Conservation (phyloP, 331 rosid species). For the Acacia pycnantha region DNA sequence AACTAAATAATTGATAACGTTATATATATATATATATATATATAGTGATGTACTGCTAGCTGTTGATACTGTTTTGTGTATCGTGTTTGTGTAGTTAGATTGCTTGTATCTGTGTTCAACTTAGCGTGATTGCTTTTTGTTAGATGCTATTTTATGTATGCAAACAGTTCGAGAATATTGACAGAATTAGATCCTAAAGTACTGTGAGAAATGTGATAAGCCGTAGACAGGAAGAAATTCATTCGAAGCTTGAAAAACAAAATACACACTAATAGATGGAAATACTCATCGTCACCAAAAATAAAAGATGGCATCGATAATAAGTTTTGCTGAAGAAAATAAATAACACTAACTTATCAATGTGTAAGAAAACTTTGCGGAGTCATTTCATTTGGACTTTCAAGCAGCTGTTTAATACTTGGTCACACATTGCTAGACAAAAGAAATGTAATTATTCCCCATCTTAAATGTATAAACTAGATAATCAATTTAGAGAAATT, state of each 20-base stretch:
- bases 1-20: background rate
- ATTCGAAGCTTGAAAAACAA: background rate
- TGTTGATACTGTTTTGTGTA: background rate
- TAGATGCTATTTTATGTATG: background rate
- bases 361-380: background rate
- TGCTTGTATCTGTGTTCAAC: background rate
- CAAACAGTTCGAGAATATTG: too few relatives aligned
- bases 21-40: too few relatives aligned
- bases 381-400: background rate
- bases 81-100: background rate
- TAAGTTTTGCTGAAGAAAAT: background rate
- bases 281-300: background rate
- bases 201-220: background rate
- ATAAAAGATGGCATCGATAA: background rate
- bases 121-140: background rate
- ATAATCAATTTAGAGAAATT: too few relatives aligned
- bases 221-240: background rate
- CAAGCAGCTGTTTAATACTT: background rate
- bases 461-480: too few relatives aligned
- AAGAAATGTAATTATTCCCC: background rate
- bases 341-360: background rate
- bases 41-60: background rate
- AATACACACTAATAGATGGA: background rate
- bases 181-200: background rate
- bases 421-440: background rate